phyloP scores from a whole-genome alignment of 129 eudicot genomes.

The Flaveria trinervia region DNA sequence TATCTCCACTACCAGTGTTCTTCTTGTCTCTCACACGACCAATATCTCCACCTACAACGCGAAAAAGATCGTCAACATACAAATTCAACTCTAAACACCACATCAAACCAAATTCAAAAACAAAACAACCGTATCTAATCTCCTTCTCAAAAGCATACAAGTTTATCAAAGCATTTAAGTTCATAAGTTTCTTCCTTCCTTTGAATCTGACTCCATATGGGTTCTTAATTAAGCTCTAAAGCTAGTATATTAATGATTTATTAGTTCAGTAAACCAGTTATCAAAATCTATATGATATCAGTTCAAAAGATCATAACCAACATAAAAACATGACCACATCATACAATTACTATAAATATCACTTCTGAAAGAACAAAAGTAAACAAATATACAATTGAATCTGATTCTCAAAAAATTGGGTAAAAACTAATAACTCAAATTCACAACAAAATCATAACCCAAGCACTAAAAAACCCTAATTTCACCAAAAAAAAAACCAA shows the following conservation, averaged over 20 bases:
- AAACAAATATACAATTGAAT: too few species aligned
- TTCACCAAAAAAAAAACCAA: not conserved
- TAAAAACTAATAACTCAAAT: not conserved
- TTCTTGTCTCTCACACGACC: constrained; percentile 49
- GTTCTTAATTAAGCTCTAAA: constrained; percentile 7
- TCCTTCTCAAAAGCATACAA: constrained; percentile 6
- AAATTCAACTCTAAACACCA: constrained; percentile 4
- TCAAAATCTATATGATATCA: not conserved
- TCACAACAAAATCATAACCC: not conserved
- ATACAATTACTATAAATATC: too few species aligned
- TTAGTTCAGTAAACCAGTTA: not conserved
- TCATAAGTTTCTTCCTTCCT: not conserved
- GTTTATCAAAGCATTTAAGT: not conserved
- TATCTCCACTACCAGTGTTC: constrained; percentile 47
- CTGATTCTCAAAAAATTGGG: not conserved
- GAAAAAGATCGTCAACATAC: constrained; percentile 5
- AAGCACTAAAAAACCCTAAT: not conserved
- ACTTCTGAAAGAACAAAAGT: too few species aligned
- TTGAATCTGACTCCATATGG: not conserved
- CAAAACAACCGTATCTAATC: constrained; percentile 4
- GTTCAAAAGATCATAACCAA: not conserved
- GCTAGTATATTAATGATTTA: not conserved
- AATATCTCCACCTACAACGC: constrained; percentile 54
- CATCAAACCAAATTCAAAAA: constrained; percentile 2
- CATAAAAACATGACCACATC: not conserved